Conservation (phyloP, 2,329 filamentous ascomycete species). For the Pleomassaria siparia region DNA sequence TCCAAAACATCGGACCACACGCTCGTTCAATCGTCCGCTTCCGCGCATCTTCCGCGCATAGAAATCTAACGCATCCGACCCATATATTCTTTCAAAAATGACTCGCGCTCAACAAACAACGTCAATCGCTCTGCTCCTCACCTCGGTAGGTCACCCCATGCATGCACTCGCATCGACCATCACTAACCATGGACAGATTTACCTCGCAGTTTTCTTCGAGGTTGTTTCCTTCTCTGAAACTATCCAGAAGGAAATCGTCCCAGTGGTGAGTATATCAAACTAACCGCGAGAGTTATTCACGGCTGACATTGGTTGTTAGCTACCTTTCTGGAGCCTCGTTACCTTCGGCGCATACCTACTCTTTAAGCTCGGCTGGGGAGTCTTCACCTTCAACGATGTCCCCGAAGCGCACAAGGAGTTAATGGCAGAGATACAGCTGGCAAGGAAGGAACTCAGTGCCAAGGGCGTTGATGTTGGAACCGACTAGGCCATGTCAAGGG, state of each 20-base stretch:
- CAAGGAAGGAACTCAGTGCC: slow-evolving; percentile 70
- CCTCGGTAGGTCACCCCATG: slow-evolving; percentile 64
- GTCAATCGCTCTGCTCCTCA: slow-evolving; percentile 81
- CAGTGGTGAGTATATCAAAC: slow-evolving; percentile 67
- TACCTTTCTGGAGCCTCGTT: slow-evolving; percentile 91
- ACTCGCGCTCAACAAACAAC: slow-evolving; percentile 92
- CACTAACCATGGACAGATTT: slow-evolving; percentile 64
- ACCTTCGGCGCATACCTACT: slow-evolving; percentile 90
- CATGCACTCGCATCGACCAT: slow-evolving; percentile 9
- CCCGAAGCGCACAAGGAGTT: slow-evolving; percentile 88
- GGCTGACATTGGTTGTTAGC: slow-evolving; percentile 53
- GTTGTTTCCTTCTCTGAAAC: slow-evolving; percentile 77
- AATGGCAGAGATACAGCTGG: slow-evolving; percentile 78
- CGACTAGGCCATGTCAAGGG: slow-evolving; percentile 22
- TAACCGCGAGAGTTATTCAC: background rate
- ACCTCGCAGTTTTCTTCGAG: slow-evolving; percentile 81
- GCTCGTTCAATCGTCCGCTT: slow-evolving; percentile 1
- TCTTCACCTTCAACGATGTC: slow-evolving; percentile 95
- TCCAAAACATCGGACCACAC: slow-evolving; percentile 9
- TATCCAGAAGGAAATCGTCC: slow-evolving; percentile 82
- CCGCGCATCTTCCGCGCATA: background rate
- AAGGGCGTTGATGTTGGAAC: slow-evolving; percentile 79
- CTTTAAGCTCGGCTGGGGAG: slow-evolving; percentile 86
- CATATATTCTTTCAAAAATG: slow-evolving; percentile 59
- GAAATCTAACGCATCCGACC: background rate